A percentile compares a stretch with the other conserved stretches of the same genome.
Evolutionary conservation across 495 filamentous ascomycete genomes (phyloP).

Genomic region (Penicillium soppii): DNA sequence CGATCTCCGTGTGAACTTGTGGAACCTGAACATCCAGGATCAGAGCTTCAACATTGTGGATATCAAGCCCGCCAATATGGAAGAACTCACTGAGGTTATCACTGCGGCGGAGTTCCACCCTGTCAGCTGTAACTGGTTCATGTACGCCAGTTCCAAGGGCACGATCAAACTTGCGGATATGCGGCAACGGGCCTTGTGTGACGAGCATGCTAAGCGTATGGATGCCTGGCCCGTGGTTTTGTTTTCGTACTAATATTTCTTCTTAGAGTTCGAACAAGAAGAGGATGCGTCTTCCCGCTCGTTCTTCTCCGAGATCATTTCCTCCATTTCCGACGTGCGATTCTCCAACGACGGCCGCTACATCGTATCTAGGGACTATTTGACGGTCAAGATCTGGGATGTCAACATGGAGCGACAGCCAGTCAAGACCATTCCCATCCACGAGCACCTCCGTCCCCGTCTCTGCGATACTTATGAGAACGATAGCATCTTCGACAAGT

Average conservation of each 20-base stretch:
- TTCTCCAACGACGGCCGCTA: constrained; percentile 96
- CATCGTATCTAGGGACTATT: constrained; percentile 95
- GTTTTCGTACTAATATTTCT: constrained; percentile 5
- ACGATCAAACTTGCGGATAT: constrained; percentile 99
- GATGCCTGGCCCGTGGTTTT: constrained; percentile 6
- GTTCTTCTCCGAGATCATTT: constrained; percentile 99
- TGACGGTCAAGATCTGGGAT: constrained; percentile 99
- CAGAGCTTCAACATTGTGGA: constrained; percentile 99
- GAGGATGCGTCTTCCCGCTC: constrained; percentile 98
- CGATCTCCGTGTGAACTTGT: constrained; percentile 95
- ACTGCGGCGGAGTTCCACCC: constrained; percentile 98
- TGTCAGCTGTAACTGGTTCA: constrained; percentile 98
- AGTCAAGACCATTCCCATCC: constrained; percentile 97
- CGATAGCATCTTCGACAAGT: constrained; percentile 99
- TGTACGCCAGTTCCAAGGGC: constrained; percentile 99
- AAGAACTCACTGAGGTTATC: constrained; percentile 97
- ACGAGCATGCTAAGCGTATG: constrained; percentile 93
- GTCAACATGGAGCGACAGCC: constrained; percentile 98
- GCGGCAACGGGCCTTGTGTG: constrained; percentile 92
- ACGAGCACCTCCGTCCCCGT: constrained; percentile 91
- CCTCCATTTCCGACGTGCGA: constrained; percentile 96
- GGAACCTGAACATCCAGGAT: constrained; percentile 99
- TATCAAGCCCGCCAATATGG: constrained; percentile 99
- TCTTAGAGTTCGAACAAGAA: constrained; percentile 93
- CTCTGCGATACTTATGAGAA: constrained; percentile 99